These are phyloP conservation scores for Hypoxylon subgilvum DNA, from an alignment of 495 filamentous ascomycete genomes.

Conservation along the genomic window DNA sequence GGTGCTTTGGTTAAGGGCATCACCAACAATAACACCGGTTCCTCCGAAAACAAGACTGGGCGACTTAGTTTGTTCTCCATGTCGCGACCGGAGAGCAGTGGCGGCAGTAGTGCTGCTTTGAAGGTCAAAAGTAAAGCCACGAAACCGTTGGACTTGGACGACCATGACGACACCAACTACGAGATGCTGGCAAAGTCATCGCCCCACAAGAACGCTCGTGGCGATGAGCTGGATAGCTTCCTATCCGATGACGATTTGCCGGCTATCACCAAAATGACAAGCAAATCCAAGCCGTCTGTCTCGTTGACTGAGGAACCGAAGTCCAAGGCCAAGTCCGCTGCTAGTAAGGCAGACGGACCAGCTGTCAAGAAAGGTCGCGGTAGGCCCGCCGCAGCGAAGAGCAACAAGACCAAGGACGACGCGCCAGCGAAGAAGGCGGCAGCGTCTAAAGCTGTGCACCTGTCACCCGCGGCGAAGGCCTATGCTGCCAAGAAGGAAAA, in stretches of 20 bases:
- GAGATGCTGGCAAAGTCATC: slow-evolving; percentile 72
- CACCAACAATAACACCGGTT: slow-evolving; percentile 56
- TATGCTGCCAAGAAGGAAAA: slow-evolving; percentile 73
- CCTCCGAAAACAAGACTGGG: slow-evolving; percentile 56
- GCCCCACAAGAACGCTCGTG: slow-evolving; percentile 58
- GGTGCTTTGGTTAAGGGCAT: slow-evolving; percentile 92
- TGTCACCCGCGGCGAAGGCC: slow-evolving; percentile 81
- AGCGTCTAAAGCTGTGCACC: slow-evolving; percentile 44
- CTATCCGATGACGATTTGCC: slow-evolving; percentile 64
- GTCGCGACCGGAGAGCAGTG: slow-evolving; percentile 70
- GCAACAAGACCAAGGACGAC: slow-evolving; percentile 47
- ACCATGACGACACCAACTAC: slow-evolving; percentile 83
- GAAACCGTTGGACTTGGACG: slow-evolving; percentile 62
- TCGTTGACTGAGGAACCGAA: slow-evolving; percentile 47
- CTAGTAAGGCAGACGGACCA: slow-evolving; percentile 30
- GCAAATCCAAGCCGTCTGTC: slow-evolving; percentile 43
- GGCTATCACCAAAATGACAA: slow-evolving; percentile 46
- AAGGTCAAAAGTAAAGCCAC: slow-evolving; percentile 61
- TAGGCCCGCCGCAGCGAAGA: slow-evolving; percentile 56
- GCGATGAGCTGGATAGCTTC: slow-evolving; percentile 66
- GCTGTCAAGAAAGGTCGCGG: slow-evolving; percentile 59
- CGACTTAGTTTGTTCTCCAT: slow-evolving; percentile 73
- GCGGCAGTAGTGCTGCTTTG: slow-evolving; percentile 50
- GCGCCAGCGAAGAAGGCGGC: slow-evolving; percentile 44
- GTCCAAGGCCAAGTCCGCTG: slow-evolving; percentile 44